Conservation (phyloP, 2,329 filamentous ascomycete species). For the Aspergillaceae sp. region DNA sequence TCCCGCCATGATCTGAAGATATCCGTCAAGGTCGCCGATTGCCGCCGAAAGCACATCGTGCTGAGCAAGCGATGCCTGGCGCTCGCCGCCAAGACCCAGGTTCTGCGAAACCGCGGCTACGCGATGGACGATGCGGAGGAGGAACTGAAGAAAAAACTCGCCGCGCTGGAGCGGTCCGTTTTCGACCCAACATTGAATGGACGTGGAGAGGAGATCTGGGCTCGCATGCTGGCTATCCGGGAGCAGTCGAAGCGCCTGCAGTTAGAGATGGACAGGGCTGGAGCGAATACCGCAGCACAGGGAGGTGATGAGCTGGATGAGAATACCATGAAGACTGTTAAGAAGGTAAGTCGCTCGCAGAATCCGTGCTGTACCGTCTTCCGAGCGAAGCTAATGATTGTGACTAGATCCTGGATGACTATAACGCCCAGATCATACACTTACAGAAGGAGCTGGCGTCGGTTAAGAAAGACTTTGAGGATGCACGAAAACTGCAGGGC, state of each 20-base stretch:
- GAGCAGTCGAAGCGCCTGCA: constrained; percentile 52
- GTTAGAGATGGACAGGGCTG: constrained; percentile 51
- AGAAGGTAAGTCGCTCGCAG: constrained; percentile 42
- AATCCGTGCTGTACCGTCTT: too few relatives aligned
- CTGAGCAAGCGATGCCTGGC: constrained; percentile 53
- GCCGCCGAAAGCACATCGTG: constrained; percentile 51
- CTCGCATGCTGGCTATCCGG: constrained; percentile 54
- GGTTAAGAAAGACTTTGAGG: constrained; percentile 51
- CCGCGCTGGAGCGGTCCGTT: constrained; percentile 49
- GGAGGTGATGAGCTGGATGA: constrained; percentile 45
- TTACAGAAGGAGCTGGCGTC: constrained; percentile 53
- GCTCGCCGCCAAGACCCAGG: constrained; percentile 56
- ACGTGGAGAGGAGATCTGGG: constrained; percentile 58
- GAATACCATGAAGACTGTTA: constrained; percentile 50
- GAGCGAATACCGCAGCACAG: constrained; percentile 30
- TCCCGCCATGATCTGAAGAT: constrained; percentile 53
- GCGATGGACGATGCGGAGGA: constrained; percentile 58
- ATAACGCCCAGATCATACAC: constrained; percentile 46
- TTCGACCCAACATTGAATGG: constrained; percentile 54
- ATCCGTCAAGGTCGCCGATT: constrained; percentile 50
- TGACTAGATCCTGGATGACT: constrained; percentile 42
- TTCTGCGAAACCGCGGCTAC: constrained; percentile 55
- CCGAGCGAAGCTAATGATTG: constrained; percentile 6
- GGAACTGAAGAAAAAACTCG: constrained; percentile 53
- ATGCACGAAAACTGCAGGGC: constrained; percentile 40